phyloP scores from a whole-genome alignment of 2,329 filamentous ascomycete species.

The Ophiosphaerella korrae region DNA sequence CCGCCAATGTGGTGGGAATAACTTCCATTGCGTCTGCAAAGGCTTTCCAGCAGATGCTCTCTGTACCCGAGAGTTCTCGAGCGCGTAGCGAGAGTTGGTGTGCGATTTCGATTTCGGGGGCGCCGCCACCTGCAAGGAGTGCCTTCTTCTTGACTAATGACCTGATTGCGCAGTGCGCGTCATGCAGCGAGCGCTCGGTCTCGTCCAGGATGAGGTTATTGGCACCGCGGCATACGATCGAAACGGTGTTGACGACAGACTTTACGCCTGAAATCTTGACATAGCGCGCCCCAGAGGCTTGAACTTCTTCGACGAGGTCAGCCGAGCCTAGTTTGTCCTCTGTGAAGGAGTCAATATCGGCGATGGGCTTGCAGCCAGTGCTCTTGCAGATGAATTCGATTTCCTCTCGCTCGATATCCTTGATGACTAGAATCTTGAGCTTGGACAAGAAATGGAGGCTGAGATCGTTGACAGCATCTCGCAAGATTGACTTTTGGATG shows the following conservation, averaged over 20 bases:
- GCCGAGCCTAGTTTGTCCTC: constrained; percentile 97
- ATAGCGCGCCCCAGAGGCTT: constrained; percentile 85
- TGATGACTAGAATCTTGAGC: constrained; percentile 91
- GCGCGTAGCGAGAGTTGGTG: constrained; percentile 82
- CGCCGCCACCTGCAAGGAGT: constrained; percentile 95
- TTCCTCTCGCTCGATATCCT: constrained; percentile 98
- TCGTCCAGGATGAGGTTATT: constrained; percentile 95
- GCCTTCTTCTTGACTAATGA: constrained; percentile 99
- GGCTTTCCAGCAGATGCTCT: constrained; percentile 98
- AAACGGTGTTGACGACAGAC: constrained; percentile 82
- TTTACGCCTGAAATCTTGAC: constrained; percentile 95
- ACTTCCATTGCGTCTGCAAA: constrained; percentile 98
- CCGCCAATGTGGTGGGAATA: constrained; percentile 92
- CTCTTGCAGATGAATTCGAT: constrained; percentile 99
- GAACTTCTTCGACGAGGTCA: constrained; percentile 90
- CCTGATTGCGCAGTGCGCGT: constrained; percentile 95
- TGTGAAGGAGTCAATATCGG: constrained; percentile 96
- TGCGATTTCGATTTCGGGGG: constrained; percentile 94
- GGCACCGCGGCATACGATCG: constrained; percentile 90
- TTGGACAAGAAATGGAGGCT: constrained; percentile 97
- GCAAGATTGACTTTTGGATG: constrained; percentile 97
- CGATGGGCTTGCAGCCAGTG: constrained; percentile 97
- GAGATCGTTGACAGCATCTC: constrained; percentile 96
- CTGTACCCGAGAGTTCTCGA: constrained; percentile 83
- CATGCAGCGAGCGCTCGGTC: constrained; percentile 94